Percentiles rank a stretch among this genome's conserved stretches.
phyloP scores from a whole-genome alignment of 164 flowering plant genomes.

The Aristolochia fimbriata region DNA sequence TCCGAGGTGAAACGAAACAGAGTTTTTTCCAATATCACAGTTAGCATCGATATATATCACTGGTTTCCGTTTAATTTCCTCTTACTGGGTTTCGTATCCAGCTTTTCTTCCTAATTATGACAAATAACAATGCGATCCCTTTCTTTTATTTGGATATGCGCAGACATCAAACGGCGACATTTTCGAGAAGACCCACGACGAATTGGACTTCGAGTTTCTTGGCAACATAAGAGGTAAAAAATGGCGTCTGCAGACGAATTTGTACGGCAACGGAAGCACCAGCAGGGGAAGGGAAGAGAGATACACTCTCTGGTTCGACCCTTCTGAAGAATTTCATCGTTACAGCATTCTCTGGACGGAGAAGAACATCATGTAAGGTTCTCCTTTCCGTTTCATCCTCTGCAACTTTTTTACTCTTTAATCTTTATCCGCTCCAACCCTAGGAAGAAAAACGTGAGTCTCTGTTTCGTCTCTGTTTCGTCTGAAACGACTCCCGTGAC shows the following conservation, averaged over 20 bases:
- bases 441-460: too few relatives aligned
- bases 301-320: conserved; percentile 90
- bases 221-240: conserved; percentile 78
- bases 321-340: conserved; percentile 80
- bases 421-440: too few relatives aligned
- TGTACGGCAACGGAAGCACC: conserved; percentile 95
- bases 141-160: background rate
- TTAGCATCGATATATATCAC: too few relatives aligned
- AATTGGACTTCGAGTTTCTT: conserved; percentile 79
- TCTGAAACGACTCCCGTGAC: too few relatives aligned
- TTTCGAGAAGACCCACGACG: conserved; percentile 80
- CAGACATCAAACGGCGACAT: conserved; percentile 94
- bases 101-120: background rate
- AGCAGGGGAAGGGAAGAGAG: conserved; percentile 79
- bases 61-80: too few relatives aligned
- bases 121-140: too few relatives aligned
- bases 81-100: too few relatives aligned
- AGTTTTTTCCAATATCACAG: too few relatives aligned
- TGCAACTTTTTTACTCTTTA: too few relatives aligned
- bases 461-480: too few relatives aligned
- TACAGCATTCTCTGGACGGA: conserved; percentile 86
- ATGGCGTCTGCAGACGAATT: conserved; percentile 84
- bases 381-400: background rate
- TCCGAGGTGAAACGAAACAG: too few relatives aligned
- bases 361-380: conserved; percentile 54